Base-by-base conservation (phyloP, 2,329 filamentous ascomycete genomes). In the Colletotrichum lindemuthianum region DNA sequence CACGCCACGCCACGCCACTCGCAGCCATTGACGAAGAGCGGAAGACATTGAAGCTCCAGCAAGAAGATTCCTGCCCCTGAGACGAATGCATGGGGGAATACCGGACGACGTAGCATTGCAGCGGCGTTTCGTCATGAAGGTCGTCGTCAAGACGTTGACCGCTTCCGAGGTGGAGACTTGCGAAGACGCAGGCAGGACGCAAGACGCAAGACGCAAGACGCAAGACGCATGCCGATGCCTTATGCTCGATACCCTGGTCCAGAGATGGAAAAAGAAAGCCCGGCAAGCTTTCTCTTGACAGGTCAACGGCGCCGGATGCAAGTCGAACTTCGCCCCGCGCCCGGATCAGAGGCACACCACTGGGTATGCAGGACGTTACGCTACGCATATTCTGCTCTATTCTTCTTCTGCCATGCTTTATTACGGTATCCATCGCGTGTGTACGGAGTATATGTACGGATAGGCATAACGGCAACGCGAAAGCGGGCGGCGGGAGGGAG, bases 61-160 rank as follows among this genome's bases (percentile, higher is more conserved):
- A 57, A 15, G 58, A 32, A 15, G 54, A 43, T 48, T 39, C 47
- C 47, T 57, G 47, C 61, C 61, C 61, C 61, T 61, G 58, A 61
- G 51, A 47, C 61, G 52, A 56, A 56, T 56, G 47, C 45, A 61
- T 12, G 32, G 12, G 45, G 24, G 24, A 24, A 24, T 56, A 52
- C 57, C 59, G 58, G 63, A 52, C 58, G 51, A 65, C 37, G 63
- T 57, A 53, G 58, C 51, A 61, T 52, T 52, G 63, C 58, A 65
- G 41, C 58, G 41, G 32, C n/a, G 36, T 60, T 24, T 24, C 15
- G 12, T 50, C 57, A 37, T 41, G 16, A 36, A 12, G 39, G 24
- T 50, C 33, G 33, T 44, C 24, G 34, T 33, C 53, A 32, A 15
- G 13, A 37, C 52, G 51, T 41, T 43, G 47, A 63, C 58, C 52